A percentile compares a stretch with the other conserved stretches of the same genome.
Evolutionary conservation across 805 yeast species (phyloP).

Genomic region (Sugiyamaella qingdaonensis): DNA sequence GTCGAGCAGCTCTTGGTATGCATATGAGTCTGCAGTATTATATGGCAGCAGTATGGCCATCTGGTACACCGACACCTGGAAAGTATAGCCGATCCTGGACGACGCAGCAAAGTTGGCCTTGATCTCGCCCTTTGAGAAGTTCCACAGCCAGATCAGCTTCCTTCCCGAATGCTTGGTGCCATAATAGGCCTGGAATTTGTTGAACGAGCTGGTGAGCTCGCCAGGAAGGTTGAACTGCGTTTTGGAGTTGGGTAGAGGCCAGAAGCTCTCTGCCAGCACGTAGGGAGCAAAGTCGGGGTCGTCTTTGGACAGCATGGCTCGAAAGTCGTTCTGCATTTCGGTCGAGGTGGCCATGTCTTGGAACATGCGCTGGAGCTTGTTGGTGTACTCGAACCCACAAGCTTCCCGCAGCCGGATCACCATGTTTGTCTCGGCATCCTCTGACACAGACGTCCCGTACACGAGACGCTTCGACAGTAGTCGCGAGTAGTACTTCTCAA

Average conservation of each 20-base stretch:
- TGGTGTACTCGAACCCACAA: constrained; percentile 88
- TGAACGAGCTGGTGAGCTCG: constrained; percentile 59
- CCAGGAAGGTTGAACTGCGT: constrained; percentile 60
- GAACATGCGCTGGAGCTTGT: constrained; percentile 93
- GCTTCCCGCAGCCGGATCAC: constrained; percentile 84
- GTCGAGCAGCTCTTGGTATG: constrained; percentile 57
- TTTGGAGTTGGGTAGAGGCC: constrained; percentile 63
- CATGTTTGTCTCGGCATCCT: constrained; percentile 76
- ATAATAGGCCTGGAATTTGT: constrained; percentile 65
- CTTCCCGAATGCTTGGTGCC: constrained; percentile 77
- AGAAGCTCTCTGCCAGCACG: constrained; percentile 81
- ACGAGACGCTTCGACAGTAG: constrained; percentile 84
- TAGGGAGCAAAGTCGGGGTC: constrained; percentile 62
- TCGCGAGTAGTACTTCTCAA: constrained; percentile 89
- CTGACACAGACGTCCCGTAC: constrained; percentile 78
- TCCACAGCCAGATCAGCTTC: constrained; percentile 93
- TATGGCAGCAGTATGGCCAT: constrained; percentile 82
- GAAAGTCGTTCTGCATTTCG: constrained; percentile 61
- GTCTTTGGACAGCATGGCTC: constrained; percentile 41
- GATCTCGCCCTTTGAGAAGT: constrained; percentile 85
- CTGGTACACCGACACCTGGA: constrained; percentile 81
- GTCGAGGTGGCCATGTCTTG: constrained; percentile 84
- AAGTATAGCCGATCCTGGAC: constrained; percentile 51
- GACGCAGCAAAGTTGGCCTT: constrained; percentile 81
- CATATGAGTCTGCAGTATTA: constrained; percentile 61